Base-by-base conservation (phyloP, 805 yeast genomes). In the Metschnikowia cerradonensis region DNA sequence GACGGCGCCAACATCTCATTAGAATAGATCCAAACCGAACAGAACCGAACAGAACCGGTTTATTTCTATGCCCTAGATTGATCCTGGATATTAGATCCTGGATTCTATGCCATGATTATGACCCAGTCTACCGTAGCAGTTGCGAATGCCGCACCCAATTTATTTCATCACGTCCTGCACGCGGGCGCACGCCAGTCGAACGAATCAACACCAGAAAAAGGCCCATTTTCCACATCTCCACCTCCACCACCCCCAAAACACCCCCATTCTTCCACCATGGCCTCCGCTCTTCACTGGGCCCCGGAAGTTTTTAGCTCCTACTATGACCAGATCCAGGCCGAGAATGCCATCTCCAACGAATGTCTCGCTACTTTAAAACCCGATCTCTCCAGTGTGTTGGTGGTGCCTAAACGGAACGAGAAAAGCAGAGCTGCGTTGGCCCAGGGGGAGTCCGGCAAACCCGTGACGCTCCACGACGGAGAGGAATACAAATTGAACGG, bases 401-500 rank as follows among this genome's bases (percentile, higher is more conserved):
- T 58, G 8, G 60, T 67, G 4, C 79, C 79, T 2, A 50, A 61
- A 7, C 66, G 68, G 49, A 63, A 61, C 37, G 76, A 71, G 32
- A 55, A 48, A 40, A 51, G 56, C 51, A 48, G 61, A 17, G 42
- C 53, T 6, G 47, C 50, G 3, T 44, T 59, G 13, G 52, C 52
- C 4, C 52, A 50, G 15, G 55, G 51, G 8, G 57, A 52, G 14
- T 20, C 51, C 10, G 59, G 57, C 11, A 50, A 50, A 22, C 55
- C 58, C 4, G 52, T 65, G 62, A 79, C 80, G 3, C 71, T 90
- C 32, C 68, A 75, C 17, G 83, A 77, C 59, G 84, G 84, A 22
- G 78, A 76, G 17, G 80, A 80, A 42, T 84, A 79, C 58, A 78
- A 79, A 52, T 66, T 91, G 32, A 89, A 87, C 61, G 72, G 80